Percentiles rank a stretch among this genome's conserved stretches.
Conservation (phyloP, 2,329 filamentous ascomycete species). For the Penicillium sp. region DNA sequence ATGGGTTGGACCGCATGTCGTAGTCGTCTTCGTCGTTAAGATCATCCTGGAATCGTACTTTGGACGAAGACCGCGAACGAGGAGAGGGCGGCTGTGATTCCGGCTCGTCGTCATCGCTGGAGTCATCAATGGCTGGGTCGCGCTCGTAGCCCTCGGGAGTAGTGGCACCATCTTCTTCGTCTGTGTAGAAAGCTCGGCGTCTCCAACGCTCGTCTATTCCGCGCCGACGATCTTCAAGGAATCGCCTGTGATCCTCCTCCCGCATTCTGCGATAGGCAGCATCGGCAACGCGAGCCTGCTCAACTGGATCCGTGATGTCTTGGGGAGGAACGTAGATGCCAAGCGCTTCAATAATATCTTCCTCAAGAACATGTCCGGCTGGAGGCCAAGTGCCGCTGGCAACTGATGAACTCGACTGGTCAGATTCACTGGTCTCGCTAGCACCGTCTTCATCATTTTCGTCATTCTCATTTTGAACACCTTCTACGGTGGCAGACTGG, state of each 20-base stretch:
- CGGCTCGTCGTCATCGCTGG: conserved; percentile 51
- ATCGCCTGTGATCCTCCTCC: conserved; percentile 36
- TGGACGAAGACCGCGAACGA: conserved; percentile 70
- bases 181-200: conserved; percentile 73
- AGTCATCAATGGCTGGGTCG: conserved; percentile 39
- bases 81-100: conserved; percentile 45
- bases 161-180: conserved; percentile 74
- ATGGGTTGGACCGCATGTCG: conserved; percentile 67
- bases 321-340: conserved; percentile 42
- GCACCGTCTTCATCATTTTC: conserved; percentile 24
- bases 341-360: conserved; percentile 44
- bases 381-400: conserved; percentile 39
- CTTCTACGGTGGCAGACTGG: conserved; percentile 6
- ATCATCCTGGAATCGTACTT: conserved; percentile 72
- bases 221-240: conserved; percentile 38
- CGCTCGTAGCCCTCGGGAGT: conserved; percentile 58
- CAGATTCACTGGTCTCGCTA: conserved; percentile 20
- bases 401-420: conserved; percentile 28
- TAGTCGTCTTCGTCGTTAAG: conserved; percentile 59
- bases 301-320: conserved; percentile 43
- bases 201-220: conserved; percentile 68
- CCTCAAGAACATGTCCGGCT: conserved; percentile 36
- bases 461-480: conserved; percentile 13
- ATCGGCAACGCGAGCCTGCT: conserved; percentile 40
- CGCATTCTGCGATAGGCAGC: conserved; percentile 40